Percentiles rank a stretch among this genome's conserved stretches.
Evolutionary conservation across 768 basidiomycete genomes (phyloP).

Genomic region (Tricholomella constricta): DNA sequence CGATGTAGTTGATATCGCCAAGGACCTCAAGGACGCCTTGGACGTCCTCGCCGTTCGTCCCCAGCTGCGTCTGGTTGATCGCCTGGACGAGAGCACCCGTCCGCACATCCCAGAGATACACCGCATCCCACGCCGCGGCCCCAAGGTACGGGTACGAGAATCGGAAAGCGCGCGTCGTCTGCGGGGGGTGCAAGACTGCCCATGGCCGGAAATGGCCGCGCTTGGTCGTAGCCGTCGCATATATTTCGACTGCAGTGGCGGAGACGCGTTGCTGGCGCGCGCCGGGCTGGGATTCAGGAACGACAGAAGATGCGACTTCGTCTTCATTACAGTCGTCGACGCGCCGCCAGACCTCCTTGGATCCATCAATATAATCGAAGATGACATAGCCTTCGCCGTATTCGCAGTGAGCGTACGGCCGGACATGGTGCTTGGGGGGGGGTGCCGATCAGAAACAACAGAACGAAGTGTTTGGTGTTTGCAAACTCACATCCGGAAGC

Average conservation of each 20-base stretch:
- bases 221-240: constrained; percentile 8
- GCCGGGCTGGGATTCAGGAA: constrained; percentile 34
- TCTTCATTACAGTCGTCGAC: constrained; percentile 31
- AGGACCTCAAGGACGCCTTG: constrained; percentile 18
- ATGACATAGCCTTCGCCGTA: constrained; percentile 72
- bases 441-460: background rate
- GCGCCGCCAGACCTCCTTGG: constrained; percentile 75
- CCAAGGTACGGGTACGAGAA: constrained; percentile 70
- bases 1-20: constrained; percentile 61
- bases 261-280: constrained; percentile 22
- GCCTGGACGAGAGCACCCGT: constrained; percentile 50
- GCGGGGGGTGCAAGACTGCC: constrained; percentile 54
- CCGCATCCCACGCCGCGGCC: constrained; percentile 42
- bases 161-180: constrained; percentile 54
- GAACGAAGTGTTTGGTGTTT: constrained; percentile 4
- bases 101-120: constrained; percentile 66
- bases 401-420: constrained; percentile 66
- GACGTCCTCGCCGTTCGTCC: background rate
- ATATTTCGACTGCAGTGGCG: background rate
- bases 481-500: constrained; percentile 49
- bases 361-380: constrained; percentile 58
- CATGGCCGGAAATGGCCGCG: constrained; percentile 65
- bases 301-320: constrained; percentile 15
- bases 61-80: constrained; percentile 41
- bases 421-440: constrained; percentile 46